Conservation (phyloP, 805 yeast species). For the Ogataea angusta region DNA sequence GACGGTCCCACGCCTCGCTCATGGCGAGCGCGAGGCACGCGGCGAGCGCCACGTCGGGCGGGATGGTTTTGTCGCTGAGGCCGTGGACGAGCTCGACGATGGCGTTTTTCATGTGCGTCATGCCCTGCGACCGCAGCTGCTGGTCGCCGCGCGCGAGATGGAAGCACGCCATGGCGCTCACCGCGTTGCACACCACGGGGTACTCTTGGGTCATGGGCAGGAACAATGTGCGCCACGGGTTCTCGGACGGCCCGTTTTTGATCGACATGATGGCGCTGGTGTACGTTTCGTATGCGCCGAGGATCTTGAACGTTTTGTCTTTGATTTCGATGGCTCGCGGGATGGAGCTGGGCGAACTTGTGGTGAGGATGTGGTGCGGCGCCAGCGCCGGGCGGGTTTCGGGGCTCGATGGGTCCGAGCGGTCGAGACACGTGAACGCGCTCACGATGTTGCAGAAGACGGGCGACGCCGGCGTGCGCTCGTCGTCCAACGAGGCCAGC, state of each 20-base stretch:
- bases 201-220: slow-evolving; percentile 55
- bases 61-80: slow-evolving; percentile 41
- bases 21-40: slow-evolving; percentile 62
- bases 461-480: slow-evolving; percentile 20
- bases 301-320: slow-evolving; percentile 30
- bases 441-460: slow-evolving; percentile 26
- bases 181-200: slow-evolving; percentile 56
- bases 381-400: slow-evolving; percentile 20
- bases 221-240: slow-evolving; percentile 62
- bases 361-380: slow-evolving; percentile 12
- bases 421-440: slow-evolving; percentile 30
- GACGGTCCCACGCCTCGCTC: slow-evolving; percentile 68
- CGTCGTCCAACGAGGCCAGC: slow-evolving; percentile 2
- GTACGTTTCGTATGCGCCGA: slow-evolving; percentile 41
- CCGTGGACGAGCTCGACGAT: slow-evolving; percentile 60
- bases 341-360: slow-evolving; percentile 8
- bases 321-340: slow-evolving; percentile 27
- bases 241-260: slow-evolving; percentile 60
- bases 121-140: slow-evolving; percentile 46
- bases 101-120: slow-evolving; percentile 56
- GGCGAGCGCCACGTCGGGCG: slow-evolving; percentile 64
- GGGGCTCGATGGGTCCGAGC: slow-evolving; percentile 25
- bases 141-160: slow-evolving; percentile 50
- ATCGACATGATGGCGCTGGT: slow-evolving; percentile 58
- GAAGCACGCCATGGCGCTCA: slow-evolving; percentile 65